Base-by-base conservation (phyloP, 2,329 filamentous ascomycete species). In the Neonectria punicea region DNA sequence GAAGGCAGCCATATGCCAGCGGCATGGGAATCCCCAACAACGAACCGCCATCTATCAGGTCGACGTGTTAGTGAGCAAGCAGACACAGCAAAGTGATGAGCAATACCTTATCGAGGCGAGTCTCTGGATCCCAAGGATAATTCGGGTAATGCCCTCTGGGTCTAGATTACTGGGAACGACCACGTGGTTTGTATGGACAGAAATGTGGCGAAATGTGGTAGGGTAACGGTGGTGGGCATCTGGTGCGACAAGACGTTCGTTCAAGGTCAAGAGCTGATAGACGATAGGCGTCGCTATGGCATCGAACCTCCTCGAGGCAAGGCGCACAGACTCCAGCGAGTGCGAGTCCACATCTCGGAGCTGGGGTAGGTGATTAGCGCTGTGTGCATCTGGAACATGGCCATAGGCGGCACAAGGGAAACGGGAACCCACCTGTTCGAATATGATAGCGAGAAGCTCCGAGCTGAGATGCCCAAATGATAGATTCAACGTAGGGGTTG, bases 361-460 rank as follows among this genome's bases (percentile, higher is more conserved):
- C 83, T 85, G 59, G 36, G n/a, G 46, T 46, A 6, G 34, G 25
- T 60, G 51, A 30, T 69, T 67, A 71, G 72, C 60, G 47, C 55
- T 20, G 14, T 60, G 47, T 22, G 13, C 60, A 44, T 34, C 25
- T 50, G n/a, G n/a, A 50, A 44, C 20, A 22, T 18, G 9, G 14
- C 11, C 44, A 30, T 20, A 16, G 34, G 53, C 18, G 18, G 20
- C 44, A 43, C 43, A 36, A 22, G 53, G 18, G 44, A 28, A 54
- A n/a, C 50, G 22, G 30, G 41, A 39, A 63, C 69, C 39, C 74
- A 84, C 83, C 73, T 82, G 77, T 68, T 81, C 70, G 28, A 83
- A 76, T 36, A 84, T 78, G 41, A 84, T 72, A 57, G 74, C 69
- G n/a, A 84, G 54, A 16, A 84, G 70, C 72, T 85, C 83, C 5